Base-by-base conservation (phyloP, 2,329 filamentous ascomycete genomes). In the Akanthomyces uredinophilus region DNA sequence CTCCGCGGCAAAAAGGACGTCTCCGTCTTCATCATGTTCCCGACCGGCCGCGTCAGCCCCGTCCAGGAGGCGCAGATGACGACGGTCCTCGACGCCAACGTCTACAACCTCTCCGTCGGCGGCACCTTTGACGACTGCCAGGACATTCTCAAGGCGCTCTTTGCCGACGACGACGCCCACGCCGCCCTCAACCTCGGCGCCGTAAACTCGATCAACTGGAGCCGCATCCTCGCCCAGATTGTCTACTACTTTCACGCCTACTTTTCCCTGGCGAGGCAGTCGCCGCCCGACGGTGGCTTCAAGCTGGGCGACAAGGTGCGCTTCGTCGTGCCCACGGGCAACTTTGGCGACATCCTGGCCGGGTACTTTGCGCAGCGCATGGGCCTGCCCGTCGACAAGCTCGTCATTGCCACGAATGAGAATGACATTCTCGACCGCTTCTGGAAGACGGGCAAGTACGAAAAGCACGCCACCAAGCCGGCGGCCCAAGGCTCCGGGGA, bases 1-100 rank as follows among this genome's bases (percentile, higher is more conserved):
- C 82, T 99, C 60, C 82, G 93, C 56, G 92, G 93, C 60, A 98
- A 98, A 86, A 93, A 96, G 78, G 95, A 99, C 81, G 91, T 97
- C 18, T 96, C 92, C 0, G 91, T 98, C 59, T 95, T 96, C 79
- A 98, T 99, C 72, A 83, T 98, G 70, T 89, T 94, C 75, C 95
- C 95, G 29, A 91, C 95, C 75, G 94, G 92, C 65, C 90, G 92
- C 67, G 89, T 98, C 65, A 92, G 89, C 73, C 91, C 92, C 16
- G 90, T 98, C 62, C 95, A 98, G 75, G 92, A 98, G 76, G 90
- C 91, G 5, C 95, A 98, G 78, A 98, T 98, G 95, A 97, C 93
- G 0, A 97, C 94, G 0, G 90, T 95, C 32, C 80, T 92, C 46
- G 95, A 98, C 73, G 78, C 84, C 63, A 98, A 98, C 72, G 93